phyloP scores from a whole-genome alignment of 2,329 filamentous ascomycete genomes.

The Raffaelea arxii region DNA sequence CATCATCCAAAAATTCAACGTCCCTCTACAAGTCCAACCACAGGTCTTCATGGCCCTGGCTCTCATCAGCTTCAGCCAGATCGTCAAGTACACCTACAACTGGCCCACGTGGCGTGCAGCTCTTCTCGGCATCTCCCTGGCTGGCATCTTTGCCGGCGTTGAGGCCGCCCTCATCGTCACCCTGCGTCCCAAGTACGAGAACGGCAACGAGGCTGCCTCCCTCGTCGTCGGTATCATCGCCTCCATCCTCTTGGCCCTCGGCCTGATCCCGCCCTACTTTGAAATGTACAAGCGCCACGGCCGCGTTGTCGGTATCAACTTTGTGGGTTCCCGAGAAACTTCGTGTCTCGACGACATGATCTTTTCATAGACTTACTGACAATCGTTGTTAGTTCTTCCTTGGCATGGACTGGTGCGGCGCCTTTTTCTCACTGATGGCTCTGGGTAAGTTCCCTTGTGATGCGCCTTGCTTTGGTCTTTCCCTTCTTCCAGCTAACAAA shows the following conservation, averaged over 20 bases:
- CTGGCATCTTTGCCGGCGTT: conserved; percentile 37
- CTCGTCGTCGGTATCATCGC: conserved; percentile 48
- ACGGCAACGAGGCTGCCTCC: conserved; percentile 43
- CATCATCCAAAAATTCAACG: conserved; percentile 30
- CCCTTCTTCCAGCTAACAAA: neutral
- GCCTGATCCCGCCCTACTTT: conserved; percentile 50
- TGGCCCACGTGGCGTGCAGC: conserved; percentile 38
- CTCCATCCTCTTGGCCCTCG: conserved; percentile 43
- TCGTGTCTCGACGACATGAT: neutral
- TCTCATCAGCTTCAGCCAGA: conserved; percentile 28
- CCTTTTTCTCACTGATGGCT: conserved; percentile 54
- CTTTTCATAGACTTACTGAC: neutral
- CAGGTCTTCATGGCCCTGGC: conserved; percentile 29
- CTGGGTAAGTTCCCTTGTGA: conserved; percentile 31
- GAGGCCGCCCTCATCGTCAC: conserved; percentile 48
- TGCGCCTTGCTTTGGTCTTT: neutral
- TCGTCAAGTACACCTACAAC: conserved; percentile 23
- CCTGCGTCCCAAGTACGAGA: conserved; percentile 43
- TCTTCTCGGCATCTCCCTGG: conserved; percentile 27
- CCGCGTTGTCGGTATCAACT: conserved; percentile 52
- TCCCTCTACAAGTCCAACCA: conserved; percentile 33
- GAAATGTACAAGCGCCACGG: conserved; percentile 53
- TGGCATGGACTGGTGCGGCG: conserved; percentile 48
- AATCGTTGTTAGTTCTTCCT: conserved; percentile 35
- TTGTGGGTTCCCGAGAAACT: conserved; percentile 12